Conservation (phyloP, 2,329 filamentous ascomycete species). For the Mariannaea sp. region DNA sequence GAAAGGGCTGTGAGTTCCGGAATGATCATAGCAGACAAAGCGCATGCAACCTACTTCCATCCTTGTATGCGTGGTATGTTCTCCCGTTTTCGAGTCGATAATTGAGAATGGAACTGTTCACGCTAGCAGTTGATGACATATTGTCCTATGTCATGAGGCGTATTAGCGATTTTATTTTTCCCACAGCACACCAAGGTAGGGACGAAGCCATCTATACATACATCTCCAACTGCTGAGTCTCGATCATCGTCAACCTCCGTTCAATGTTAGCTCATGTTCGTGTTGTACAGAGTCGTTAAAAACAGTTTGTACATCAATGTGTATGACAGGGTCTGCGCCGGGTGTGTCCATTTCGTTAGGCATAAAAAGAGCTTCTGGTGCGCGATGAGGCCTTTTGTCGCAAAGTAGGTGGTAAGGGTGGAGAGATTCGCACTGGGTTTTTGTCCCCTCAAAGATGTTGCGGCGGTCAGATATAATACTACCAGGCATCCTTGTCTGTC, state of each 20-base stretch:
- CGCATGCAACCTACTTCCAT: slow-evolving; percentile 5
- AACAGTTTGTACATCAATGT: neutral
- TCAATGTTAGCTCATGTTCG: neutral
- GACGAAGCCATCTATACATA: neutral
- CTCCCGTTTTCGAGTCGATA: slow-evolving; percentile 17
- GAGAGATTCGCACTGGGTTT: neutral
- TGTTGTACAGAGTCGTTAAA: neutral
- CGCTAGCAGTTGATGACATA: slow-evolving; percentile 1
- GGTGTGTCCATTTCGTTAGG: neutral
- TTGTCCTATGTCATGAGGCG: neutral
- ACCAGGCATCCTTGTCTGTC: neutral
- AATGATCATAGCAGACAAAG: neutral
- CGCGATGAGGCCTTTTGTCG: neutral
- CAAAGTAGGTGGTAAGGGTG: neutral
- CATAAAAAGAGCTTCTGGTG: neutral
- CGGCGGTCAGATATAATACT: neutral
- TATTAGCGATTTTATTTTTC: neutral
- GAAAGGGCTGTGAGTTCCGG: neutral
- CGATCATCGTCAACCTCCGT: slow-evolving; percentile 1
- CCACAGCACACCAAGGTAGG: neutral
- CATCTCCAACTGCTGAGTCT: slow-evolving; percentile 6
- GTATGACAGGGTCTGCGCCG: neutral
- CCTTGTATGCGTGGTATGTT: slow-evolving; percentile 14
- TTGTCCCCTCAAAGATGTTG: neutral
- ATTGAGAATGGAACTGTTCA: slow-evolving; percentile 11